Evolutionary conservation across 108 stramenopile species (phyloP), one percentile per base, ranked within the genome.

Genomic region (Discostella pseudostelligera): DNA sequence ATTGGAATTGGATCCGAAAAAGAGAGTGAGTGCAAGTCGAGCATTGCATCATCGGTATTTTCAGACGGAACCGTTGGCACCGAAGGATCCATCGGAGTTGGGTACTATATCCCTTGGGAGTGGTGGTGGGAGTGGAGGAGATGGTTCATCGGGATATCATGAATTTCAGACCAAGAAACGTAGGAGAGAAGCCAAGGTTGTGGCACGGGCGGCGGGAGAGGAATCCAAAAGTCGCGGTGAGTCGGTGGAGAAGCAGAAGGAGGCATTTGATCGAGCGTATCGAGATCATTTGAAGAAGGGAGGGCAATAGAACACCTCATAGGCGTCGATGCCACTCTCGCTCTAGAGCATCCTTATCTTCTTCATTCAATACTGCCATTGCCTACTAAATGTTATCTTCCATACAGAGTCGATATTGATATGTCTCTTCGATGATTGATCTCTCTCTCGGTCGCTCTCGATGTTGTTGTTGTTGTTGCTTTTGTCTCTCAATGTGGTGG

Each of bases 151-250:
- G 9, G 83, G 87, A 59, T 89, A 88, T 66, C 92, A 93, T 58
- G 92, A 93, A 61, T 90, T 90, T 45, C 89, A 90, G 72, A 93
- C 92, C 19, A 93, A 93, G 77, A 88, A 89, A 69, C 79, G 84
- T 14, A 65, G 92, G 19, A 80, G 82, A 60, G 84, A 90, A 76
- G 92, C 88, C 62, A 93, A 90, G 76, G 77, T 57, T 1, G 71
- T 74, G 32, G 92, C 89, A 0, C 78, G 87, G 51, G 78, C 81
- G 42, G 80, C 82, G 24, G 69, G 70, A 59, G 80, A 82, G 45
- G 73, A 79, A 36, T 82, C 84, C 29, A 72, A 78, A 47, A 66
- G 69, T 1, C 64, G 63, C 37, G 92, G 92, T 0, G 49, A 64
- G 43, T 67, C 70, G 45, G 64, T 61, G 2, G 81, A 84, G 22